Evolutionary conservation across 2,329 filamentous ascomycete genomes (phyloP).

Genomic region (Trichoderma harzianum): DNA sequence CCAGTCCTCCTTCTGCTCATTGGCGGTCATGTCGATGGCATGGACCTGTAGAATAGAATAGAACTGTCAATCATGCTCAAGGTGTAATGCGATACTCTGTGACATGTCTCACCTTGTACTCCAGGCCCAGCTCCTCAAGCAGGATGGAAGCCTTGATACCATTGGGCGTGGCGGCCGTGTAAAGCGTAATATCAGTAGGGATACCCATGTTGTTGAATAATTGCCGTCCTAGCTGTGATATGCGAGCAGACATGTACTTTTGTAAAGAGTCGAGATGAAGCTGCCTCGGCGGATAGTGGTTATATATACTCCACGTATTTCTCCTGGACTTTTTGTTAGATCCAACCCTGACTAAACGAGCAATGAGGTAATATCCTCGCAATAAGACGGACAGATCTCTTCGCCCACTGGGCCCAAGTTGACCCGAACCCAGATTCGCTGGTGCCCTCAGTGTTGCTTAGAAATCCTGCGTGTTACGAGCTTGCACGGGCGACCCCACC

Average conservation of each 20-base stretch:
- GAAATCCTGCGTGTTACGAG: background rate
- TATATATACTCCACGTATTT: background rate
- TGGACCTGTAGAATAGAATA: constrained; percentile 39
- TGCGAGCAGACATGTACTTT: background rate
- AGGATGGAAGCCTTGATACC: constrained; percentile 87
- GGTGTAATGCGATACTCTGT: background rate
- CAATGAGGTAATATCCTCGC: background rate
- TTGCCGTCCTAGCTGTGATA: constrained; percentile 27
- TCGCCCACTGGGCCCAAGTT: background rate
- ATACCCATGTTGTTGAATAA: constrained; percentile 30
- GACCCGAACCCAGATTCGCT: background rate
- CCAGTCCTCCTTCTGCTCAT: constrained; percentile 80
- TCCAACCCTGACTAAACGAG: background rate
- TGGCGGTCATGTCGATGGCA: constrained; percentile 67
- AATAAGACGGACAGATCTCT: background rate
- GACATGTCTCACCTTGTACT: constrained; percentile 61
- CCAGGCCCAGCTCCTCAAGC: constrained; percentile 77
- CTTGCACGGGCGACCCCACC: background rate
- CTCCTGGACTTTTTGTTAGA: background rate
- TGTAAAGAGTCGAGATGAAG: background rate
- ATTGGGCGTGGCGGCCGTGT: constrained; percentile 81
- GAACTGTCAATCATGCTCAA: background rate
- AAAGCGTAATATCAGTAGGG: constrained; percentile 68
- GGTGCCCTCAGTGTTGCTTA: background rate
- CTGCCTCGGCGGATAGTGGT: background rate